A percentile compares a stretch with the other conserved stretches of the same genome.
These are phyloP conservation scores for Aspergillus sp. DNA, from an alignment of 2,329 filamentous ascomycete species.

Conservation along the genomic window DNA sequence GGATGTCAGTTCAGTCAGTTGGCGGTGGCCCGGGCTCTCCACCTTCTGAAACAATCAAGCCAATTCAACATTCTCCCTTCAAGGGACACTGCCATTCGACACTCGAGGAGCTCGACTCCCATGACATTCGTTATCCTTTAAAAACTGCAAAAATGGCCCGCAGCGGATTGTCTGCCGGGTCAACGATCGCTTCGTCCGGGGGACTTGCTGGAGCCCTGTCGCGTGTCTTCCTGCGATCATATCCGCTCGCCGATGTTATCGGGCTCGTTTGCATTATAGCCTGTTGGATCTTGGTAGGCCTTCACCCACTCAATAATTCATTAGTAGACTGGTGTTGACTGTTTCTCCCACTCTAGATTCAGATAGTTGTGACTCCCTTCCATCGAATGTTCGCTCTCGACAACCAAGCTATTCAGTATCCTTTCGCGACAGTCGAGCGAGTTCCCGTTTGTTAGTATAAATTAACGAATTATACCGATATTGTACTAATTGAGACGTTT, in stretches of 20 bases:
- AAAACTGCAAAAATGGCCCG: conserved; percentile 26
- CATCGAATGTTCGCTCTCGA: conserved; percentile 92
- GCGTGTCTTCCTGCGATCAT: conserved; percentile 66
- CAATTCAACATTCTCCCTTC: too few species aligned
- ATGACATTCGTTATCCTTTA: conserved; percentile 11
- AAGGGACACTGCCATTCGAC: neutral
- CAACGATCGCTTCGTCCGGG: conserved; percentile 31
- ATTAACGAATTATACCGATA: neutral
- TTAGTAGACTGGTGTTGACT: neutral
- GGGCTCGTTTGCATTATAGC: conserved; percentile 70
- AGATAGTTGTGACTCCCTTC: conserved; percentile 76
- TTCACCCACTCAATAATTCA: neutral
- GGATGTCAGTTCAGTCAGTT: neutral
- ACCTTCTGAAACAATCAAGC: neutral
- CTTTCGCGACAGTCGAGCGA: conserved; percentile 78
- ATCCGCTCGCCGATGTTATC: conserved; percentile 83
- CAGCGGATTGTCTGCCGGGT: conserved; percentile 26
- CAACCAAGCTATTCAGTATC: conserved; percentile 80
- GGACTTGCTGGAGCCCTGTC: conserved; percentile 49
- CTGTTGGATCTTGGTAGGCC: conserved; percentile 52
- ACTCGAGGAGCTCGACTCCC: conserved; percentile 5
- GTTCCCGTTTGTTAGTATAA: conserved; percentile 69
- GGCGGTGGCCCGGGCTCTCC: conserved; percentile 20
- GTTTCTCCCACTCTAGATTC: conserved; percentile 49
- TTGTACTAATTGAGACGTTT: neutral